Conservation (phyloP, 2,329 filamentous ascomycete species). For the Fusarium nurragi region DNA sequence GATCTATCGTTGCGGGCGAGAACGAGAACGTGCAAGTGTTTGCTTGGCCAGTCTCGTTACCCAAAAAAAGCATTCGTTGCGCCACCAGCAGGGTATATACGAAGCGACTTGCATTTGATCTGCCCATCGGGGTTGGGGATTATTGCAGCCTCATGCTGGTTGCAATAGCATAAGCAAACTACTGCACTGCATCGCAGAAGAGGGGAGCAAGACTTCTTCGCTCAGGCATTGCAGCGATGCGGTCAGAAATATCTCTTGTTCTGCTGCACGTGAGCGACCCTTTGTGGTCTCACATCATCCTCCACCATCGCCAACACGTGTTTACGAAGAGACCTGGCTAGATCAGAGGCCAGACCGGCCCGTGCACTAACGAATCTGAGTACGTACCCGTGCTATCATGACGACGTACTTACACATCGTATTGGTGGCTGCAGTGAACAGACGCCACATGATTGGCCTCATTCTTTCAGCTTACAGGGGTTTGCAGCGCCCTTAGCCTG, state of each 20-base stretch:
- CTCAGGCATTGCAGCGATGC: background rate
- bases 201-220: background rate
- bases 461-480: constrained; percentile 21
- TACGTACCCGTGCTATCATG: background rate
- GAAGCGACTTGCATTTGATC: constrained; percentile 26
- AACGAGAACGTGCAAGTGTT: constrained; percentile 26
- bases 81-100: constrained; percentile 30
- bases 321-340: background rate
- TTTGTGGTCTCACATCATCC: constrained; percentile 19
- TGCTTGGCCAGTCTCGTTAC: constrained; percentile 24
- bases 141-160: constrained; percentile 9
- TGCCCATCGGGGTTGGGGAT: background rate
- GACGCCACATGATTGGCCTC: constrained; percentile 10
- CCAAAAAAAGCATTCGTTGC: constrained; percentile 21
- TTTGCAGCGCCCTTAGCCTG: background rate
- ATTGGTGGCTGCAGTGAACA: constrained; percentile 9
- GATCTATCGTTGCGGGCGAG: constrained; percentile 3
- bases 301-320: background rate
- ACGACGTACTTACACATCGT: background rate
- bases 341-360: background rate
- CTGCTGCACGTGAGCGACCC: constrained; percentile 3
- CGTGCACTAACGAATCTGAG: background rate
- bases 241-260: background rate
- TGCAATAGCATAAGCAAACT: background rate
- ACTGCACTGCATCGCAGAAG: constrained; percentile 1